Conservation (phyloP, 1,139 yeast species). For the Debaryomyces singareniensis region DNA sequence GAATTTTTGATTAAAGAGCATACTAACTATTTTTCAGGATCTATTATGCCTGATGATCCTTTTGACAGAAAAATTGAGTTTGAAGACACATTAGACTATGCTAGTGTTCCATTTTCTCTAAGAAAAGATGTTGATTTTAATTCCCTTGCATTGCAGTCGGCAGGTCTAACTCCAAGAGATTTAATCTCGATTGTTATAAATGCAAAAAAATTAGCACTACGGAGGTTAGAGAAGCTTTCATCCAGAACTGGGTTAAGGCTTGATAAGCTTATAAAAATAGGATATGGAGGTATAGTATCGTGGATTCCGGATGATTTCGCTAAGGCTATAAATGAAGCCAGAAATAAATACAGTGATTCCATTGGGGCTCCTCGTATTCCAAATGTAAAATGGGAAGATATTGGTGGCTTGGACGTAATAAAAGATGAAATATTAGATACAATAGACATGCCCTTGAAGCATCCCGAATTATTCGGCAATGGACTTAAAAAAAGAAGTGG, state of each 20-base stretch:
- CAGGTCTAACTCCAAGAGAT: constrained; percentile 88
- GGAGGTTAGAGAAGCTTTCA: constrained; percentile 34
- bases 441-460: constrained; percentile 90
- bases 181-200: constrained; percentile 62
- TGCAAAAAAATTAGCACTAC: constrained; percentile 54
- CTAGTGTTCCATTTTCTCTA: constrained; percentile 17
- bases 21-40: constrained; percentile 7
- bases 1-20: constrained; percentile 35
- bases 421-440: constrained; percentile 93
- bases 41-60: constrained; percentile 6
- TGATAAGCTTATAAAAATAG: constrained; percentile 26
- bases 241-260: constrained; percentile 11
- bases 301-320: constrained; percentile 63
- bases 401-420: constrained; percentile 84
- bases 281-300: constrained; percentile 49
- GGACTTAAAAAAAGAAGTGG: constrained; percentile 95
- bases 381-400: constrained; percentile 91
- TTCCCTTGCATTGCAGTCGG: constrained; percentile 75
- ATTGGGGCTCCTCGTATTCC: constrained; percentile 98
- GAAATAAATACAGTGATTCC: constrained; percentile 85
- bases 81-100: constrained; percentile 13
- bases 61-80: constrained; percentile 16
- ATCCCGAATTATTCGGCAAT: constrained; percentile 79
- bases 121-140: constrained; percentile 52
- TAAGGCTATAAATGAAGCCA: constrained; percentile 70